A percentile compares a stretch with the other conserved stretches of the same genome.
Evolutionary conservation across 2,329 filamentous ascomycete genomes (phyloP).

Genomic region (Dothideomycetes sp.): DNA sequence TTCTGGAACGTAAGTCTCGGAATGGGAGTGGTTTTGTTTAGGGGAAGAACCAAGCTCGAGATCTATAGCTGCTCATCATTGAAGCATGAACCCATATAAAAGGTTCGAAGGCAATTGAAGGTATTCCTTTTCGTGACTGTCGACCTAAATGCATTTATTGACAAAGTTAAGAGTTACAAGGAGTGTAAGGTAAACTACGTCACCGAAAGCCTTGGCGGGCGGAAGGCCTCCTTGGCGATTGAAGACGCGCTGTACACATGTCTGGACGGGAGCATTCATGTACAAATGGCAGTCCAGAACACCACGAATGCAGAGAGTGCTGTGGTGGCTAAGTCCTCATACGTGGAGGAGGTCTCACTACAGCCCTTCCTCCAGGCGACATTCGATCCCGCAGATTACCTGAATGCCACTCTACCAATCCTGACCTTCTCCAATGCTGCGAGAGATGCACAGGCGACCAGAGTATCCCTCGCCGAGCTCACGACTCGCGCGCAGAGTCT

Average conservation of each 20-base stretch:
- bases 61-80: too few relatives aligned
- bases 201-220: too few relatives aligned
- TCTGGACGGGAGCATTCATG: too few relatives aligned
- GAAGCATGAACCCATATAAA: too few relatives aligned
- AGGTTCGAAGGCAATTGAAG: too few relatives aligned
- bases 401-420: conserved; percentile 68
- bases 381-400: conserved; percentile 77
- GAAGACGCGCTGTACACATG: too few relatives aligned
- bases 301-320: not conserved
- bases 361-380: conserved; percentile 62
- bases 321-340: conserved; percentile 33
- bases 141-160: too few relatives aligned
- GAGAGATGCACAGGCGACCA: conserved; percentile 30
- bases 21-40: not conserved
- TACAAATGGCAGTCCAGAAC: not conserved
- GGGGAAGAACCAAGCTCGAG: too few relatives aligned
- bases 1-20: not conserved
- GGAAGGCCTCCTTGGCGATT: too few relatives aligned
- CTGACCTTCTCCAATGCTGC: conserved; percentile 40
- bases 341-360: conserved; percentile 62
- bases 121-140: too few relatives aligned
- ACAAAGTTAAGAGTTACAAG: too few relatives aligned
- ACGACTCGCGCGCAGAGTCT: conserved; percentile 72
- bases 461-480: conserved; percentile 55
- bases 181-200: too few relatives aligned